Evolutionary conservation across 2,329 filamentous ascomycete genomes (phyloP), one percentile per base, ranked within the genome.

Genomic region (Diaporthe sp.): DNA sequence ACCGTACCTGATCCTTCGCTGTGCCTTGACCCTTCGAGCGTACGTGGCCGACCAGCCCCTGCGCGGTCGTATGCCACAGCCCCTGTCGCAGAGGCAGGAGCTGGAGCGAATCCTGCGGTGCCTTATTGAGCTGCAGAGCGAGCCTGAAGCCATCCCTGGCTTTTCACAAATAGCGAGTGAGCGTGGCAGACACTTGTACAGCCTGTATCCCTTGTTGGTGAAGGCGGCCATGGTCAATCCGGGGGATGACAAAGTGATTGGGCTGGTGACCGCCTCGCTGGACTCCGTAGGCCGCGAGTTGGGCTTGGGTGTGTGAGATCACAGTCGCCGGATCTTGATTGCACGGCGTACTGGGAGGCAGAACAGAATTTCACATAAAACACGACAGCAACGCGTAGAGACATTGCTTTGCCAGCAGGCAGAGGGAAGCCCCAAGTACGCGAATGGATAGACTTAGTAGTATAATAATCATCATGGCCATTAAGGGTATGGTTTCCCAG

Each of bases 31-130:
- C 0, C 84, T 98, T n/a, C 92, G 94, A 72, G 88, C 92, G 0
- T 98, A 97, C 81, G 92, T 97, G 59, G 94, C 95, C 5, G 97
- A 99, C 82, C 96, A 98, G 80, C 96, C 96, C 0, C 86, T 99
- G 27, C 89, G 97, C 19, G 96, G 97, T 0, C 90, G 92, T 66
- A 97, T 97, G 92, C 97, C 97, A 6, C 94, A 97, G 81, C 96
- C 96, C 0, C 86, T 94, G 7, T 92, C 91, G 12, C 94, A 98
- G 80, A 90, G 94, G 56, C 92, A 90, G 76, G 97, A 98, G 81
- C 85, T 99, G 15, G 81, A 94, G 6, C 93, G 94, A 79, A 88
- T 96, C 32, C 85, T 98, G 25, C 84, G 86, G 65, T 86, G 90
- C 59, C 85, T 98, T 44, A 89, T 94, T 1, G 86, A 87, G 25